Evolutionary conservation across 225 moss, liverwort and hornwort species (phyloP).

Genomic region (Marchantia polymorpha): DNA sequence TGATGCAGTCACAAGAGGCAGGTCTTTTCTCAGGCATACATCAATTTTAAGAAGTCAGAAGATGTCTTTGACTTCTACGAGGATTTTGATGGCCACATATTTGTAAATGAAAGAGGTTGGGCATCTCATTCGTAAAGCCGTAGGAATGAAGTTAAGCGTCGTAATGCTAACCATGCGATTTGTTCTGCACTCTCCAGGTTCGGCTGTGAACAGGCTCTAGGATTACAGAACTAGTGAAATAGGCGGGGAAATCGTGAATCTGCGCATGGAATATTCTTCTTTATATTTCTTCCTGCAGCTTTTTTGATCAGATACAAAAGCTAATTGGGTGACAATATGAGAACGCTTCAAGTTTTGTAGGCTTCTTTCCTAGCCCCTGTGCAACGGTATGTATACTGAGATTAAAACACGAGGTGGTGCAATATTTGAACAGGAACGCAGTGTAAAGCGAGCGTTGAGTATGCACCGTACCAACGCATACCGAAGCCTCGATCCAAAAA

Average conservation of each 20-base stretch:
- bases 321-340: too few relatives aligned
- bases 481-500: constrained; percentile 87
- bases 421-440: constrained; percentile 57
- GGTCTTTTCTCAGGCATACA: constrained; percentile 71
- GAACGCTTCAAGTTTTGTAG: neutral
- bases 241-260: too few relatives aligned
- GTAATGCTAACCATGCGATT: neutral
- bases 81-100: constrained; percentile 77
- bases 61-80: constrained; percentile 84
- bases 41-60: constrained; percentile 87
- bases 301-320: too few relatives aligned
- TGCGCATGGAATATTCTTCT: too few relatives aligned
- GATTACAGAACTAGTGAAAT: too few relatives aligned
- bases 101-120: constrained; percentile 85
- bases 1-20: constrained; percentile 71
- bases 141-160: neutral
- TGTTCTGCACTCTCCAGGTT: neutral
- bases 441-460: constrained; percentile 75
- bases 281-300: too few relatives aligned
- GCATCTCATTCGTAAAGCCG: neutral
- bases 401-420: neutral
- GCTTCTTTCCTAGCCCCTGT: too few relatives aligned
- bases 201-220: neutral
- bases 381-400: too few relatives aligned
- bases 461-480: constrained; percentile 84